Evolutionary conservation across 352 stramenopile species (phyloP).

Genomic region (Phytophthora syringae): DNA sequence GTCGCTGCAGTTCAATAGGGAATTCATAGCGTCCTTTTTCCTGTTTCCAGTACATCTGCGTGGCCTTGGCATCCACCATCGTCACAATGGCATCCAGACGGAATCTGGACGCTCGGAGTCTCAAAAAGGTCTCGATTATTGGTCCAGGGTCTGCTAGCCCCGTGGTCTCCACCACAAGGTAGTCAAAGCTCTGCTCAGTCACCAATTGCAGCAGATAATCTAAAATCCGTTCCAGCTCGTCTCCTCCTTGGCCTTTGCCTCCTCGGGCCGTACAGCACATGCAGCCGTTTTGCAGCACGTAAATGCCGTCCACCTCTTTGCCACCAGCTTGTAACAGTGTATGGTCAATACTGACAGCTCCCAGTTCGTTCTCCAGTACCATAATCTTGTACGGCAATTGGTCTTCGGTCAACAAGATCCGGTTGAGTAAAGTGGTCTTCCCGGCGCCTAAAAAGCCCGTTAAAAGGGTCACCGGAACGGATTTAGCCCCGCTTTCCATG

Average conservation of each 20-base stretch:
- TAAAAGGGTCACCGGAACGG: slow-evolving; percentile 92
- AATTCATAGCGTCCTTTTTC: slow-evolving; percentile 39
- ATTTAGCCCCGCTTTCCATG: not conserved
- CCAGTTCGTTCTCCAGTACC: slow-evolving; percentile 93
- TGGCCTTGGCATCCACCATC: slow-evolving; percentile 92
- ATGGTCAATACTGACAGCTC: slow-evolving; percentile 77
- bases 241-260: slow-evolving; percentile 86
- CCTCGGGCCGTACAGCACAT: slow-evolving; percentile 96
- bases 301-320: slow-evolving; percentile 86
- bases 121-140: slow-evolving; percentile 97
- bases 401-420: slow-evolving; percentile 89
- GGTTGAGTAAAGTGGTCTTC: slow-evolving; percentile 97
- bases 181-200: slow-evolving; percentile 93
- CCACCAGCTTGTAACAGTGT: slow-evolving; percentile 45
- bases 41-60: slow-evolving; percentile 50
- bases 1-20: slow-evolving; percentile 67
- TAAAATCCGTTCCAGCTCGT: slow-evolving; percentile 92
- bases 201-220: slow-evolving; percentile 78
- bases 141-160: slow-evolving; percentile 96
- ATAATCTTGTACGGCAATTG: slow-evolving; percentile 94
- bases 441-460: slow-evolving; percentile 95
- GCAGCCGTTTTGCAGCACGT: slow-evolving; percentile 98
- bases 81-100: slow-evolving; percentile 96
- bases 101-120: slow-evolving; percentile 90
- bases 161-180: slow-evolving; percentile 97